phyloP scores from a whole-genome alignment of 2,329 filamentous ascomycete genomes.

The Drechslerella dactyloides region DNA sequence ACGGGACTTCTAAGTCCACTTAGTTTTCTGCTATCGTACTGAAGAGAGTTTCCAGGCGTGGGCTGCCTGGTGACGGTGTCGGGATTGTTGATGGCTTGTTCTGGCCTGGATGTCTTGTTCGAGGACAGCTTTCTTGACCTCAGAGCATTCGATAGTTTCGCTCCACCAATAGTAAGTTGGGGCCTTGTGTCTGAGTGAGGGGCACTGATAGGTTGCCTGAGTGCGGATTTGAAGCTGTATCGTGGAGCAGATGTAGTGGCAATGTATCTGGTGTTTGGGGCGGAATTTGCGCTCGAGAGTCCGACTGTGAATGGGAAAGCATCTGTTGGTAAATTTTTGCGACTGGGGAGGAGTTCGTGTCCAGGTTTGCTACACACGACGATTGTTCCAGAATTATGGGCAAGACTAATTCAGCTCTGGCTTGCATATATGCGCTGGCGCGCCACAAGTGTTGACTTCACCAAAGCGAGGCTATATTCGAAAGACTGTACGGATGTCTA shows the following conservation, averaged over 20 bases:
- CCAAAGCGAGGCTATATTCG: no score
- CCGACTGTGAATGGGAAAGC: conserved; percentile 34
- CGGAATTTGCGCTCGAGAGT: not conserved
- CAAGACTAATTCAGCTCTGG: no score
- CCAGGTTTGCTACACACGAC: not conserved
- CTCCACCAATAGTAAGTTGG: not conserved
- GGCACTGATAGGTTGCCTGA: conserved; percentile 26
- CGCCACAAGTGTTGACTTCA: no score
- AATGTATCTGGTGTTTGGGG: not conserved
- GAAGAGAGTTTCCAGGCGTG: no score
- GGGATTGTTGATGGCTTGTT: no score
- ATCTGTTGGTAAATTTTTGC: conserved; percentile 31
- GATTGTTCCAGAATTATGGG: not conserved
- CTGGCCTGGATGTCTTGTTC: not conserved
- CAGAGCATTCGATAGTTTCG: not conserved
- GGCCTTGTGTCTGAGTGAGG: not conserved
- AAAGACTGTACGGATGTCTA: not conserved
- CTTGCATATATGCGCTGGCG: no score
- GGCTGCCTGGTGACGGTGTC: no score
- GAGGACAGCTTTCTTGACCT: not conserved
- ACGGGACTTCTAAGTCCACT: no score
- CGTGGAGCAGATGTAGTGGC: conserved; percentile 14
- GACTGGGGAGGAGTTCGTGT: not conserved
- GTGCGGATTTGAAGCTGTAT: conserved; percentile 31
- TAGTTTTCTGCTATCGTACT: no score